phyloP scores from a whole-genome alignment of 1,139 yeast genomes.

The Taphrina deformans region DNA sequence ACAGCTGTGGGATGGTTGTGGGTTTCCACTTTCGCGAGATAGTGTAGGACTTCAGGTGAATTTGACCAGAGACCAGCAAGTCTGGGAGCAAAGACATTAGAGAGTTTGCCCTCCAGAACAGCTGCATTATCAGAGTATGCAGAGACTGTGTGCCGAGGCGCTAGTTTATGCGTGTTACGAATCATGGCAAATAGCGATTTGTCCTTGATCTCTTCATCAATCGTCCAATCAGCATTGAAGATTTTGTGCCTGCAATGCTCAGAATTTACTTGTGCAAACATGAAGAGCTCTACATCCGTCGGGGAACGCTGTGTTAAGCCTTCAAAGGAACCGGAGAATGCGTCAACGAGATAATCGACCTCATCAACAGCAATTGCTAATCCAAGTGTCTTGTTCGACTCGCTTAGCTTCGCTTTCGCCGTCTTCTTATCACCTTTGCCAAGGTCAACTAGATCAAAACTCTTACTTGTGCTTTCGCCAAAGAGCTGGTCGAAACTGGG shows the following conservation, averaged over 20 bases:
- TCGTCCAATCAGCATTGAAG: slow-evolving; percentile 97
- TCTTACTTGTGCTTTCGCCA: slow-evolving; percentile 34
- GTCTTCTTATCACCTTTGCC: slow-evolving; percentile 38
- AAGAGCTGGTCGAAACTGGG: slow-evolving; percentile 73
- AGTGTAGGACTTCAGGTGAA: slow-evolving; percentile 75
- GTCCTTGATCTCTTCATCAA: slow-evolving; percentile 76
- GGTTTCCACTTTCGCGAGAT: slow-evolving; percentile 93
- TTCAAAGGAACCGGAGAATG: slow-evolving; percentile 56
- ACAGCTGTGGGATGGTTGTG: slow-evolving; percentile 99
- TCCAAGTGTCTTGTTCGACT: slow-evolving; percentile 79
- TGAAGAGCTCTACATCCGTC: slow-evolving; percentile 94
- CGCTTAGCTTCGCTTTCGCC: slow-evolving; percentile 62
- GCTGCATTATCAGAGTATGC: slow-evolving; percentile 99
- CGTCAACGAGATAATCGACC: slow-evolving; percentile 78
- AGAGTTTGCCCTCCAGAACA: slow-evolving; percentile 77
- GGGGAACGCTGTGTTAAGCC: slow-evolving; percentile 77
- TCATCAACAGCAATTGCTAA: slow-evolving; percentile 92
- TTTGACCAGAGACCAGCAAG: slow-evolving; percentile 56
- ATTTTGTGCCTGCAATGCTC: slow-evolving; percentile 99
- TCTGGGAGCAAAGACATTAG: slow-evolving; percentile 71
- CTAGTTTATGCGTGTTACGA: slow-evolving; percentile 78
- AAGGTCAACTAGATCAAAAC: slow-evolving; percentile 12
- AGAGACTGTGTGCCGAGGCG: slow-evolving; percentile 80
- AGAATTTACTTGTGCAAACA: slow-evolving; percentile 99
- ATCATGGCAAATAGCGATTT: slow-evolving; percentile 88